These are phyloP conservation scores for Gypsophila paniculata DNA, from an alignment of 179 eudicot genomes.

Conservation along the genomic window DNA sequence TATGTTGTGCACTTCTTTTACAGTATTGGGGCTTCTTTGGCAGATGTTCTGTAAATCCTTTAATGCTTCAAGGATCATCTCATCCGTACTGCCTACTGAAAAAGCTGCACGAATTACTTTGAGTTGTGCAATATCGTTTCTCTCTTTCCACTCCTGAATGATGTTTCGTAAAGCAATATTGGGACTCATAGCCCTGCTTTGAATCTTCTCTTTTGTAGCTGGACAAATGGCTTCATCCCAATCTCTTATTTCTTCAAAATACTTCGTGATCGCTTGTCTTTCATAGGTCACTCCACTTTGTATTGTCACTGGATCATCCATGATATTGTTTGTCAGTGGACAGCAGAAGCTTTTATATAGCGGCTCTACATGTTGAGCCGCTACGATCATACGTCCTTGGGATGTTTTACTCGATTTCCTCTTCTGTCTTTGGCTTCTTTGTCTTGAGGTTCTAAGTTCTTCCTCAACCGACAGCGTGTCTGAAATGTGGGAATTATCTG, in stretches of 20 bases:
- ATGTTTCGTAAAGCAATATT: conserved; percentile 63
- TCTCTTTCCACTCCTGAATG: conserved; percentile 72
- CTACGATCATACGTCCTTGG: conserved; percentile 27
- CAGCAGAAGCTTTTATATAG: conserved; percentile 64
- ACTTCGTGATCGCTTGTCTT: conserved; percentile 52
- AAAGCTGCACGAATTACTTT: conserved; percentile 57
- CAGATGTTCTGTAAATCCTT: conserved; percentile 48
- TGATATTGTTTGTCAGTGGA: conserved; percentile 61
- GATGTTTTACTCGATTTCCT: conserved; percentile 29
- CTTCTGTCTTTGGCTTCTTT: conserved; percentile 23
- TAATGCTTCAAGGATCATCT: conserved; percentile 59
- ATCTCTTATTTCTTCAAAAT: conserved; percentile 38
- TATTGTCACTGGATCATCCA: conserved; percentile 82
- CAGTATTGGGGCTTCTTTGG: conserved; percentile 37
- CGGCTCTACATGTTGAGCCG: conserved; percentile 58
- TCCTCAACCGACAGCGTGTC: conserved; percentile 31
- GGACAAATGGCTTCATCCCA: conserved; percentile 52
- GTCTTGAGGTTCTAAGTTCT: conserved; percentile 34
- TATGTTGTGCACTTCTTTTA: conserved; percentile 33
- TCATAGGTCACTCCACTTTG: conserved; percentile 74
- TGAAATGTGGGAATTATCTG: conserved; percentile 33
- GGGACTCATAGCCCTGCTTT: conserved; percentile 39
- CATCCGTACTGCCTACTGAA: conserved; percentile 48
- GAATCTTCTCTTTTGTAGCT: conserved; percentile 45
- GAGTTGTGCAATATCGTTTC: conserved; percentile 61